A percentile compares a stretch with the other conserved stretches of the same genome.
These are phyloP conservation scores for Jacaranda copaia DNA, from an alignment of 257 asterid species.

Conservation along the genomic window DNA sequence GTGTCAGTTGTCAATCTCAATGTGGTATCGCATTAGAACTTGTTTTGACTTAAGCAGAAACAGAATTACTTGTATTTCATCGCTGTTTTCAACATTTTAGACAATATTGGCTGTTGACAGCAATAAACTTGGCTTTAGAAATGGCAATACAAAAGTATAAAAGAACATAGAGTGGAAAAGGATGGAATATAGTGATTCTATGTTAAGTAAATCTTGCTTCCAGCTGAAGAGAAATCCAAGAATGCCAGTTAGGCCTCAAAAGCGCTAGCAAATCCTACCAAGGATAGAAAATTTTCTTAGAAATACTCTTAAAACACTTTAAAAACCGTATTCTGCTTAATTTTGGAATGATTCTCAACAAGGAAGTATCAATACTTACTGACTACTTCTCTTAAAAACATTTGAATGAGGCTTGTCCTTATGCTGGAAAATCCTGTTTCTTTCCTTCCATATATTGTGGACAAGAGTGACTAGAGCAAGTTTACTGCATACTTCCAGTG, in stretches of 20 bases:
- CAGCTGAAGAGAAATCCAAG: too few relatives aligned
- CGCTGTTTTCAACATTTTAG: not conserved
- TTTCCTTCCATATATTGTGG: not conserved
- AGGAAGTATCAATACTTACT: too few relatives aligned
- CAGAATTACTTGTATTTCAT: not conserved
- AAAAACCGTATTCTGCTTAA: too few relatives aligned
- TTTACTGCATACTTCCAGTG: not conserved
- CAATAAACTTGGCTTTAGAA: not conserved
- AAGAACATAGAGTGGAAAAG: not conserved
- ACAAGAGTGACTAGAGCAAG: not conserved
- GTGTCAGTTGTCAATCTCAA: constrained; percentile 18
- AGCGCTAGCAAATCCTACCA: too few relatives aligned
- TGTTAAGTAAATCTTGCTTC: too few relatives aligned
- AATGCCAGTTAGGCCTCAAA: too few relatives aligned
- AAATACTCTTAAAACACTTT: too few relatives aligned
- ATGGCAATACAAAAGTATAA: not conserved
- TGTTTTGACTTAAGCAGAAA: not conserved
- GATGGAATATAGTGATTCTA: not conserved
- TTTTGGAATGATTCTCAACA: too few relatives aligned
- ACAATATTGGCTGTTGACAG: not conserved
- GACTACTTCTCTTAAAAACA: too few relatives aligned
- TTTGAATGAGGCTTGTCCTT: too few relatives aligned
- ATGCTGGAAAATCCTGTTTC: too few relatives aligned
- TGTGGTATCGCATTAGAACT: not conserved
- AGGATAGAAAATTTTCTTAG: too few relatives aligned